These are phyloP conservation scores for Fusarium sp. DNA, from an alignment of 2,329 filamentous ascomycete species.

Conservation along the genomic window DNA sequence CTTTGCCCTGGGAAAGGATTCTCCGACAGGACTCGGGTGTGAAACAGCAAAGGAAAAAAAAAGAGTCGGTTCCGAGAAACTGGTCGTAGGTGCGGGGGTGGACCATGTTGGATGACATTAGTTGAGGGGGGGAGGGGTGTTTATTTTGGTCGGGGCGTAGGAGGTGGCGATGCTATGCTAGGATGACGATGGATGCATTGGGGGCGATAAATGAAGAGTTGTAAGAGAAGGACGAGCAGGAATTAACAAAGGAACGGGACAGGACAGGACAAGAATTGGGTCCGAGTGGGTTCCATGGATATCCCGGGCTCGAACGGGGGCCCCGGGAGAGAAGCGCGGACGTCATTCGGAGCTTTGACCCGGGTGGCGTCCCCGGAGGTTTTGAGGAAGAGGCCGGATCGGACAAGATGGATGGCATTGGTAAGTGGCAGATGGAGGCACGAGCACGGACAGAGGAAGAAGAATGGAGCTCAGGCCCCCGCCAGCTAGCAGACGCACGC, in stretches of 20 bases:
- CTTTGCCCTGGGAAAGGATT: conserved; percentile 12
- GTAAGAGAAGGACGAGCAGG: background rate
- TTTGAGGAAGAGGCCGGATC: conserved; percentile 25
- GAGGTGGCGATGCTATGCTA: conserved; percentile 26
- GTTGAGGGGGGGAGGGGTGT: conserved; percentile 7
- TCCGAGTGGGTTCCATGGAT: conserved; percentile 29
- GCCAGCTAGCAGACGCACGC: background rate
- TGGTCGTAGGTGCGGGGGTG: conserved; percentile 44
- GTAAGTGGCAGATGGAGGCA: background rate
- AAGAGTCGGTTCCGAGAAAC: conserved; percentile 38
- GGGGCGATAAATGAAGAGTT: background rate
- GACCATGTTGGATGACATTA: conserved; percentile 42
- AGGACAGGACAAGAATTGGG: background rate
- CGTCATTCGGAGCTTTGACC: conserved; percentile 30
- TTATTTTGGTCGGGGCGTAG: conserved; percentile 37
- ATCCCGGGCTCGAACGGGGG: conserved; percentile 31
- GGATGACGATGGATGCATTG: background rate
- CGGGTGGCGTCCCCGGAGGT: conserved; percentile 26
- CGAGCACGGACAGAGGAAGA: background rate
- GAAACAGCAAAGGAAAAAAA: conserved; percentile 21
- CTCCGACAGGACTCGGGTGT: conserved; percentile 5
- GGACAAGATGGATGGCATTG: conserved; percentile 13
- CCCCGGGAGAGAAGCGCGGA: conserved; percentile 22
- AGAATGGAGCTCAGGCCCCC: conserved; percentile 2
- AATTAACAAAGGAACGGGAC: background rate